These are phyloP conservation scores for Boletus coccyginus DNA, from an alignment of 768 basidiomycete genomes.

Conservation along the genomic window DNA sequence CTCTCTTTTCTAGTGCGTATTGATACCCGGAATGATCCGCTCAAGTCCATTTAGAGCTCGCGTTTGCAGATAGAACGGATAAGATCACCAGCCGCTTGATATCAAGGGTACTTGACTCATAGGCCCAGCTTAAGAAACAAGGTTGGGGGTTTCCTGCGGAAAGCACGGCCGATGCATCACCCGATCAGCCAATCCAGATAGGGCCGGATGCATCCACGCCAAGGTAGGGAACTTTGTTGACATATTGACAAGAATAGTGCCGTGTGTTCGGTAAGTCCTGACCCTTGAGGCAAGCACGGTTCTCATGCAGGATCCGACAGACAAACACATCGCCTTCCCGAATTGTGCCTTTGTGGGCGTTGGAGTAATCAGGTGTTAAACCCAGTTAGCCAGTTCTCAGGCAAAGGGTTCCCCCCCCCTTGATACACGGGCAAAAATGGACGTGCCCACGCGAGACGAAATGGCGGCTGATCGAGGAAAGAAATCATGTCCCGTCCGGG, in stretches of 20 bases:
- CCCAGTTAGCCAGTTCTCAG: slow-evolving; percentile 12
- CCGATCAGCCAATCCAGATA: slow-evolving; percentile 9
- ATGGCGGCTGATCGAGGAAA: neutral
- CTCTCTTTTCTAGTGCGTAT: neutral
- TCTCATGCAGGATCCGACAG: slow-evolving; percentile 21
- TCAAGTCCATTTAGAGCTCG: slow-evolving; percentile 13
- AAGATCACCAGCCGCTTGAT: slow-evolving; percentile 17
- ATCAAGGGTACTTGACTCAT: slow-evolving; percentile 20
- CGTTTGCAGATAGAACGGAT: slow-evolving; percentile 24
- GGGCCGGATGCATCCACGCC: neutral
- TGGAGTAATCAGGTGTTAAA: slow-evolving; percentile 3
- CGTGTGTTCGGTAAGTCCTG: slow-evolving; percentile 16
- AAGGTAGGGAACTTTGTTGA: slow-evolving; percentile 6
- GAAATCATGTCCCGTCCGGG: neutral
- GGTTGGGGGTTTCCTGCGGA: slow-evolving; percentile 19
- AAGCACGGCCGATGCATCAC: slow-evolving; percentile 6
- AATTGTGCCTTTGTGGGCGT: slow-evolving; percentile 4
- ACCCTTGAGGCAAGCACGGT: slow-evolving; percentile 13
- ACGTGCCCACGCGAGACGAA: slow-evolving; percentile 2
- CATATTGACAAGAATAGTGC: slow-evolving; percentile 11
- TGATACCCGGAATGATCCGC: slow-evolving; percentile 30
- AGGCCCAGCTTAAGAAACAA: slow-evolving; percentile 13
- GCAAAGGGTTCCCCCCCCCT: slow-evolving; percentile 6
- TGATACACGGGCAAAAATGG: neutral
- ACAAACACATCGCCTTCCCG: slow-evolving; percentile 5